Percentiles rank a stretch among this genome's conserved stretches.
These are phyloP conservation scores for Firmiana major DNA, from an alignment of 345 rosid genomes.

Conservation along the genomic window DNA sequence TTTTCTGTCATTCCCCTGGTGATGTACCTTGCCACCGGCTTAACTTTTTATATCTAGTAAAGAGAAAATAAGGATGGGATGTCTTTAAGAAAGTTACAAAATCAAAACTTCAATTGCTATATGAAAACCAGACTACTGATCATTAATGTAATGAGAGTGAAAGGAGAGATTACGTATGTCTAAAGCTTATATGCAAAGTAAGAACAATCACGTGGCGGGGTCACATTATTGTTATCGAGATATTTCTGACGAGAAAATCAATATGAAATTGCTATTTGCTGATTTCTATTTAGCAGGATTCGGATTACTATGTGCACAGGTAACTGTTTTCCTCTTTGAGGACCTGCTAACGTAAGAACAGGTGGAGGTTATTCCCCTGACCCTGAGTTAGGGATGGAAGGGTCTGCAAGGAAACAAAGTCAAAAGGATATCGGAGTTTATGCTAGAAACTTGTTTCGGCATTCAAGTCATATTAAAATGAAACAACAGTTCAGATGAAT, in stretches of 20 bases:
- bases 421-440: too few species aligned
- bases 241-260: not conserved
- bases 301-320: not conserved
- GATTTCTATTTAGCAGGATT: not conserved
- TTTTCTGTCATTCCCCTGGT: not conserved
- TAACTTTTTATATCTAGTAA: not conserved
- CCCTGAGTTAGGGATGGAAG: too few species aligned
- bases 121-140: not conserved
- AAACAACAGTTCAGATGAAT: too few species aligned
- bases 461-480: too few species aligned
- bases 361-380: too few species aligned
- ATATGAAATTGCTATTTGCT: too few species aligned
- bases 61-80: not conserved
- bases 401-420: too few species aligned
- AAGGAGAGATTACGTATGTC: not conserved
- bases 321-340: not conserved
- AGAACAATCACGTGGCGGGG: not conserved
- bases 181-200: not conserved
- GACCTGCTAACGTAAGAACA: too few species aligned
- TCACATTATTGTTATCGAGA: not conserved
- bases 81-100: not conserved
- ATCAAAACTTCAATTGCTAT: not conserved
- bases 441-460: too few species aligned
- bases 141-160: not conserved
- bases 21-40: not conserved